These are phyloP conservation scores for Rutstroemia sp. DNA, from an alignment of 2,329 filamentous ascomycete species.

Conservation along the genomic window DNA sequence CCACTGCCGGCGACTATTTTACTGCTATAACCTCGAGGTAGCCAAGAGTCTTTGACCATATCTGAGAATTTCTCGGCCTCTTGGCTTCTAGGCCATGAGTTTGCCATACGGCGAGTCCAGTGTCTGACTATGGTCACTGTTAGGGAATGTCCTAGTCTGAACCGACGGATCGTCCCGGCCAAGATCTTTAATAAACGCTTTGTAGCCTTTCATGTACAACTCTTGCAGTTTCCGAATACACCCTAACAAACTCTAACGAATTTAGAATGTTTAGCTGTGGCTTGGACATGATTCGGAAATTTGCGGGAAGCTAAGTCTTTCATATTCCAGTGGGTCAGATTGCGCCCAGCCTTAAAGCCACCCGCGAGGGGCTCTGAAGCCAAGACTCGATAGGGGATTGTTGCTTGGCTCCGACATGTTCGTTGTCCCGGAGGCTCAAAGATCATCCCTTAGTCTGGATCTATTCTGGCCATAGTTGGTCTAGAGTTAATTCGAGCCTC, in stretches of 20 bases:
- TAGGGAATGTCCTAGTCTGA: not conserved
- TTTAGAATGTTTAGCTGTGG: not conserved
- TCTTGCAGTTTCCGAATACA: not conserved
- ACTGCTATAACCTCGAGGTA: no score
- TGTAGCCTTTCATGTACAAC: not conserved
- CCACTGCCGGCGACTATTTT: no score
- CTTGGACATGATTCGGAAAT: not conserved
- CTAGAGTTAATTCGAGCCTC: not conserved
- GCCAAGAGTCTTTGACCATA: no score
- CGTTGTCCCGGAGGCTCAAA: not conserved
- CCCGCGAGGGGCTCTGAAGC: not conserved
- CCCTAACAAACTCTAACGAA: not conserved
- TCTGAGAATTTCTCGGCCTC: no score
- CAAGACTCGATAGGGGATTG: slow-evolving; percentile 2
- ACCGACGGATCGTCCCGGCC: not conserved
- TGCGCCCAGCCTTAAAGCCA: slow-evolving; percentile 1
- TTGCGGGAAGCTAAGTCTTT: not conserved
- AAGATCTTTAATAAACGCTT: not conserved
- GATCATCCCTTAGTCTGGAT: not conserved
- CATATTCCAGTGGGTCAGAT: not conserved
- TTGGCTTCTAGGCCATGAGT: no score
- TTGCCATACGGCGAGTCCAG: no score
- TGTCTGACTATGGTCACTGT: no score
- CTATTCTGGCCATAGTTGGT: not conserved
- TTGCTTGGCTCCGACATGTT: slow-evolving; percentile 7